These are phyloP conservation scores for Trametes sp. DNA, from an alignment of 1,284 basidiomycete species.

Conservation along the genomic window DNA sequence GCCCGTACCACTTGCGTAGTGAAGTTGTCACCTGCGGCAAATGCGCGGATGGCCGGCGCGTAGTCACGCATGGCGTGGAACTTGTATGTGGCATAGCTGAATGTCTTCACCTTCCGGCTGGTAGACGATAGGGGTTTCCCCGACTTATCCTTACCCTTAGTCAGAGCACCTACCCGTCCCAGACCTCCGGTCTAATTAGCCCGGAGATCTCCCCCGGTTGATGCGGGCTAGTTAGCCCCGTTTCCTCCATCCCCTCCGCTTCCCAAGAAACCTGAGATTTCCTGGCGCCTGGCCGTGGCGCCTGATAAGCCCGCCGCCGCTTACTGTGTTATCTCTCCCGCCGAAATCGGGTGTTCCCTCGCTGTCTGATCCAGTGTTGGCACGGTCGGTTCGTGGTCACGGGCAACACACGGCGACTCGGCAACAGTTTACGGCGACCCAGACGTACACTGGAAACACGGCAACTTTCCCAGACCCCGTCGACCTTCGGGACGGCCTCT, in stretches of 20 bases:
- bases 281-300: constrained; percentile 2
- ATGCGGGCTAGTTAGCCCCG: not conserved
- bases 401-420: too few species aligned
- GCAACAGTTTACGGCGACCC: too few species aligned
- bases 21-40: not conserved
- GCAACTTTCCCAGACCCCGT: too few species aligned
- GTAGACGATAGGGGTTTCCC: too few species aligned
- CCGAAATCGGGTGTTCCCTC: too few species aligned
- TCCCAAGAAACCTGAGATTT: not conserved
- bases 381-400: too few species aligned
- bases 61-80: constrained; percentile 13
- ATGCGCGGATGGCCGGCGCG: not conserved
- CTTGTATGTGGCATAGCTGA: constrained; percentile 8
- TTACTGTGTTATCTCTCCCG: too few species aligned
- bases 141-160: too few species aligned
- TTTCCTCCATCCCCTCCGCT: not conserved
- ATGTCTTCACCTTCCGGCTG: not conserved
- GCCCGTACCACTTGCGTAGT: not conserved
- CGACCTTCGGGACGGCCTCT: too few species aligned
- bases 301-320: too few species aligned
- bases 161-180: not conserved
- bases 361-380: too few species aligned
- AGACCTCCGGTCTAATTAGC: not conserved
- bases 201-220: not conserved
- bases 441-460: too few species aligned